A percentile compares a stretch with the other conserved stretches of the same genome.
Evolutionary conservation across 352 stramenopile genomes (phyloP).

Genomic region (Globisporangium solare): DNA sequence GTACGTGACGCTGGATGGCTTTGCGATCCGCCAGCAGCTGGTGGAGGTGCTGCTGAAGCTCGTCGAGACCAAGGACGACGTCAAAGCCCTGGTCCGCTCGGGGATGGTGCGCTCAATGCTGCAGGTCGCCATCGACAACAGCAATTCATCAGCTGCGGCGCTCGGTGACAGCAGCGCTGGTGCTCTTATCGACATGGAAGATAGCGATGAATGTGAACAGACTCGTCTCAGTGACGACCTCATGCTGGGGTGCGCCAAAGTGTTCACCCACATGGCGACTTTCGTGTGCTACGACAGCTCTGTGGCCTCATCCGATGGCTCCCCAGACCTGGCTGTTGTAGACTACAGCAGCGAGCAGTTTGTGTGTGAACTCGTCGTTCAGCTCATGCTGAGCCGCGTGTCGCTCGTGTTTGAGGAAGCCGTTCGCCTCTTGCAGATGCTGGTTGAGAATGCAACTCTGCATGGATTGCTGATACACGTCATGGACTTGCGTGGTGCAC

Average conservation of each 20-base stretch:
- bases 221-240: conserved; percentile 5
- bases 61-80: conserved; percentile 37
- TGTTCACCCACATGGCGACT: conserved; percentile 9
- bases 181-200: neutral
- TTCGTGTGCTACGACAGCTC: conserved; percentile 10
- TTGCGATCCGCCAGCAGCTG: conserved; percentile 24
- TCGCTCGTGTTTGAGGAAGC: conserved; percentile 51
- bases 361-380: conserved; percentile 45
- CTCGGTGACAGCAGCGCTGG: conserved; percentile 2
- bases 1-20: conserved; percentile 53
- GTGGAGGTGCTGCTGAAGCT: conserved; percentile 24
- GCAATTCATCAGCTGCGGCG: conserved; percentile 1
- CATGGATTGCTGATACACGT: conserved; percentile 22
- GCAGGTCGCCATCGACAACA: conserved; percentile 33
- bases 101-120: conserved; percentile 41
- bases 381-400: conserved; percentile 48
- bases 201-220: conserved; percentile 1
- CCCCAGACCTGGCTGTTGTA: neutral
- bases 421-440: conserved; percentile 54
- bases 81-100: conserved; percentile 35
- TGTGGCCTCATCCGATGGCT: neutral
- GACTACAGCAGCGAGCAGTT: conserved; percentile 8
- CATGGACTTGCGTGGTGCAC: conserved; percentile 49
- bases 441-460: conserved; percentile 34
- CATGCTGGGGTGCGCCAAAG: conserved; percentile 9